Evolutionary conservation across 345 rosid genomes (phyloP), one percentile per base, ranked within the genome.

Genomic region (Aquilaria sinensis): DNA sequence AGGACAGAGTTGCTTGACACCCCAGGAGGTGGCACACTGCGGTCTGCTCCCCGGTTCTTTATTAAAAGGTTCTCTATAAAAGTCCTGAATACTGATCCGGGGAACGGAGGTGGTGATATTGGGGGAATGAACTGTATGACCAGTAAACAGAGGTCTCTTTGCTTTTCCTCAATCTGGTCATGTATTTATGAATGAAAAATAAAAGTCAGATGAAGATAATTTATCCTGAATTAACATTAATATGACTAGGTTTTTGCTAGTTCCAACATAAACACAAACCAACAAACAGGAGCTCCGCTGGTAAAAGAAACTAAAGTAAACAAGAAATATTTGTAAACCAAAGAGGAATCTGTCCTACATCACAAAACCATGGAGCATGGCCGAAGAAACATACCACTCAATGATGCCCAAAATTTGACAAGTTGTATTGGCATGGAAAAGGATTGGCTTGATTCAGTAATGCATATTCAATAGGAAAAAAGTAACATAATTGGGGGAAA

Each of bases 61-160:
- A 90, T 64, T 60, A 94, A 72, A 70, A 94, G 78, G 69, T 90
- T 90, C 75, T 90, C 96, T 12, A 94, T 66, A 70, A 88, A 88
- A 56, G 90, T 81, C 83, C 97, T 82, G 67, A 94, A 88, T 54
- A 86, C 87, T 56, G 99, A 90, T 64, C 99, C 99, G 50, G 92
- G 97, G 72, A 88, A 78, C 74, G 81, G 97, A 15, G 92, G 79
- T 61, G 92, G 82, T 6, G 65, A 59, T 54, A 82, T 63, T 5
- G 97, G 97, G 31, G 99, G 99, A 61, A 82, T 72, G 68, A 90
- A 94, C 66, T 88, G 92, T 73, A 94, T 90, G 67, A 94, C 97
- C 78, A 94, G 67, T 61, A 82, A 89, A 76, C 97, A 94, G 15
- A 94, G 86, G 63, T 88, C 90, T 72, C 92, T 80, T 64, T 92